Conservation (phyloP, 306 rosid species). For the Glycyrrhiza uralensis region DNA sequence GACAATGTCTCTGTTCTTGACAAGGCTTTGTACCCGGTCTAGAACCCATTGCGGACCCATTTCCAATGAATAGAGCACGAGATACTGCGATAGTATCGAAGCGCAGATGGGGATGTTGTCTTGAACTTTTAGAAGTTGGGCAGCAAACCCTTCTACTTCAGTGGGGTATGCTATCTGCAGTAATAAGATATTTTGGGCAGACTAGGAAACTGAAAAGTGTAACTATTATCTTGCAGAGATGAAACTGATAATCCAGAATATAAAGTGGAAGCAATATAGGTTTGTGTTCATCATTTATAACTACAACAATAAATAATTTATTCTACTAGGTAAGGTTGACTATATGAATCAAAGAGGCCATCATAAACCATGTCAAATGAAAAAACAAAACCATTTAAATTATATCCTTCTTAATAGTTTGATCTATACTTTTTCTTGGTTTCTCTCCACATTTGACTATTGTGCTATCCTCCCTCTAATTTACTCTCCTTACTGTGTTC, state of each 20-base stretch:
- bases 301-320: no score
- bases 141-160: constrained; percentile 65
- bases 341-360: no score
- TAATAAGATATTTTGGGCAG: neutral
- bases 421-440: no score
- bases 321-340: no score
- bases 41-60: constrained; percentile 78
- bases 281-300: neutral
- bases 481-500: no score
- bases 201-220: neutral
- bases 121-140: constrained; percentile 90
- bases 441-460: no score
- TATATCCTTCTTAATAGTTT: no score
- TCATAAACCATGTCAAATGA: no score
- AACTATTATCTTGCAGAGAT: neutral
- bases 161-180: constrained; percentile 95
- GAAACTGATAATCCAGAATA: constrained; percentile 11
- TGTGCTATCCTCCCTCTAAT: no score
- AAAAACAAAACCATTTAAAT: no score
- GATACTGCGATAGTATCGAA: constrained; percentile 76
- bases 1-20: constrained; percentile 59
- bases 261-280: neutral
- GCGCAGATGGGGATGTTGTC: constrained; percentile 99
- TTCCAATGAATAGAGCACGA: constrained; percentile 78
- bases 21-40: constrained; percentile 61